Percentiles rank a stretch among this genome's conserved stretches.
Evolutionary conservation across 371 early-diverging fungal genomes (phyloP).

Genomic region (Apophysomyces elegans): DNA sequence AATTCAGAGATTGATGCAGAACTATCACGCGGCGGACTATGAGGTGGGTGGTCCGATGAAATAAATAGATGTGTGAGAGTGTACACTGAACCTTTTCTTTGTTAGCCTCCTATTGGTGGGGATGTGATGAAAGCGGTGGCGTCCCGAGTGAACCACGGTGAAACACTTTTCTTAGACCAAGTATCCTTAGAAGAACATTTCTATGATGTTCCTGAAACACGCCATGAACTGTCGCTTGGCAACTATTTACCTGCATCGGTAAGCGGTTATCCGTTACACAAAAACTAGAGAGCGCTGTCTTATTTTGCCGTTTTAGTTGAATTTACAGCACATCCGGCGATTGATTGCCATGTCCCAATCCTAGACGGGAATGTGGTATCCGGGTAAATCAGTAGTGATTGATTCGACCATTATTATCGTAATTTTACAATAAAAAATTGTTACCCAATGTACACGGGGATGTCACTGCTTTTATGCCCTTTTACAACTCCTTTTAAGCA

Average conservation of each 20-base stretch:
- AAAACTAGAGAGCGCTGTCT: neutral
- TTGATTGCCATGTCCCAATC: neutral
- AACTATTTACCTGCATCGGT: conserved; percentile 5
- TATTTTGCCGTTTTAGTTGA: conserved; percentile 14
- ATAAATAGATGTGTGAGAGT: neutral
- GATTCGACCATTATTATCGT: neutral
- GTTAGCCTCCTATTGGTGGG: conserved; percentile 74
- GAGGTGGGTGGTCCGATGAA: conserved; percentile 41
- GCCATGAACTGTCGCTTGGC: conserved; percentile 17
- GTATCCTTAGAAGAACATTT: conserved; percentile 63
- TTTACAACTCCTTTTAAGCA: conserved; percentile 9
- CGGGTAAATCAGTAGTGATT: neutral
- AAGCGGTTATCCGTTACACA: conserved; percentile 8
- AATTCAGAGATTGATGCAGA: conserved; percentile 87
- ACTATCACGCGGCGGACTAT: conserved; percentile 72
- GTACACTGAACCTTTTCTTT: conserved; percentile 5
- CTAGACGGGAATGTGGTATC: neutral
- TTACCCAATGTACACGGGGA: neutral
- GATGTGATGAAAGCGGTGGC: conserved; percentile 86
- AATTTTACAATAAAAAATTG: conserved; percentile 1
- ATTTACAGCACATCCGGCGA: conserved; percentile 14
- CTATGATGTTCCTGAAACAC: conserved; percentile 55
- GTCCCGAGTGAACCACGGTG: conserved; percentile 69
- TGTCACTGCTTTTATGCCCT: conserved; percentile 8
- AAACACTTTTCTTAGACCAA: conserved; percentile 79